Conservation (phyloP, 768 basidiomycete genomes). For the Tylopilus felleus region DNA sequence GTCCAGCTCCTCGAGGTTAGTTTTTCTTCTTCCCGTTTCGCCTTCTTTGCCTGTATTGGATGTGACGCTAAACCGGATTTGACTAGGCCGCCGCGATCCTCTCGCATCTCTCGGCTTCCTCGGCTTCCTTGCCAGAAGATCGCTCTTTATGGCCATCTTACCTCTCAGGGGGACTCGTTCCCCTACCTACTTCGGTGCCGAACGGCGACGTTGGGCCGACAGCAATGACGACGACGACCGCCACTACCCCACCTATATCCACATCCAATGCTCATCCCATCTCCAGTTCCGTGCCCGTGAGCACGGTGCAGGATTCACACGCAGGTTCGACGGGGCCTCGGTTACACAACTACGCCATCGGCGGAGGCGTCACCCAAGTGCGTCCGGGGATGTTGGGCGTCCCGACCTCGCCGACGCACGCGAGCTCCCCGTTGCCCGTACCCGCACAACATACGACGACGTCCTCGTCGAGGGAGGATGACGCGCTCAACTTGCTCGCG, state of each 20-base stretch:
- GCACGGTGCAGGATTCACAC: not conserved
- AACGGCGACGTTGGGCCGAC: slow-evolving; percentile 7
- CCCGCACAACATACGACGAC: not conserved
- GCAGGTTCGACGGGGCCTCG: slow-evolving; percentile 45
- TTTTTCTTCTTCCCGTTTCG: not conserved
- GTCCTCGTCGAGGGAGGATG: slow-evolving; percentile 19
- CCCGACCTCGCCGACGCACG: slow-evolving; percentile 6
- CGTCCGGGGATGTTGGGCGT: slow-evolving; percentile 54
- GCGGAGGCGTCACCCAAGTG: slow-evolving; percentile 49
- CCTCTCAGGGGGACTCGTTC: slow-evolving; percentile 67
- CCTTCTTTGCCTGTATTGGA: no score
- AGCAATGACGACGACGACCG: slow-evolving; percentile 16
- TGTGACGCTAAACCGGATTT: slow-evolving; percentile 7
- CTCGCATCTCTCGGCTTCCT: slow-evolving; percentile 71
- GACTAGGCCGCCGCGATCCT: slow-evolving; percentile 89
- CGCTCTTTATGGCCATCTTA: slow-evolving; percentile 90
- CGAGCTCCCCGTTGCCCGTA: not conserved
- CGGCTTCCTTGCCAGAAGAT: slow-evolving; percentile 84
- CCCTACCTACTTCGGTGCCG: slow-evolving; percentile 38
- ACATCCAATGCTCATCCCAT: slow-evolving; percentile 21
- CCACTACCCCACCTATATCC: slow-evolving; percentile 8
- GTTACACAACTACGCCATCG: slow-evolving; percentile 61
- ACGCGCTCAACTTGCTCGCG: slow-evolving; percentile 28
- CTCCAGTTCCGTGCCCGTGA: slow-evolving; percentile 55
- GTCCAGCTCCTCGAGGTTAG: slow-evolving; percentile 89